phyloP scores from a whole-genome alignment of 371 early-diverging fungal species.

The Mucor circinelloides region DNA sequence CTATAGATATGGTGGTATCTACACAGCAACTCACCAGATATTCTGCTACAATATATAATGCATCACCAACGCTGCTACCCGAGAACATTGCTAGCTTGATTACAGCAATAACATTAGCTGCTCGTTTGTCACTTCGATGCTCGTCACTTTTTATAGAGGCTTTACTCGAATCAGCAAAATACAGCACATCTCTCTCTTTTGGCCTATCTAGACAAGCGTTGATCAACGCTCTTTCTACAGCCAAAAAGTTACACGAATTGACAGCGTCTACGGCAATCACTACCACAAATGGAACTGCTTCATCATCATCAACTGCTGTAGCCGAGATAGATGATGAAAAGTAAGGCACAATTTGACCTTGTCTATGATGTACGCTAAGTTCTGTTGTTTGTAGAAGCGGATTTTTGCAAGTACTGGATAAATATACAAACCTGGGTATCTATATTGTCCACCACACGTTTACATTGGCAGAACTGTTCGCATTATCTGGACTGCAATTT shows the following conservation, averaged over 20 bases:
- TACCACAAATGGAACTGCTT: background rate
- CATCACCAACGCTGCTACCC: conserved; percentile 44
- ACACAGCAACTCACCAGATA: conserved; percentile 19
- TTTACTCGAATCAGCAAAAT: conserved; percentile 63
- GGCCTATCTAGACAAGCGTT: conserved; percentile 60
- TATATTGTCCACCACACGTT: conserved; percentile 73
- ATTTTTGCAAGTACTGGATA: conserved; percentile 65
- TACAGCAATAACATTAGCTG: conserved; percentile 44
- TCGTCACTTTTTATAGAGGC: conserved; percentile 50
- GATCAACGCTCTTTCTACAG: conserved; percentile 59
- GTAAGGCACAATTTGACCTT: conserved; percentile 1
- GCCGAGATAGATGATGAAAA: conserved; percentile 14
- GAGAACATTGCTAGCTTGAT: conserved; percentile 46
- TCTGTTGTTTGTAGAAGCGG: conserved; percentile 37
- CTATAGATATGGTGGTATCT: conserved; percentile 17
- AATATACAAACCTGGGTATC: conserved; percentile 72
- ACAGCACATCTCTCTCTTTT: conserved; percentile 60
- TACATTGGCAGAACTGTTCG: conserved; percentile 79
- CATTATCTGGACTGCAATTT: conserved; percentile 78
- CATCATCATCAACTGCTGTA: background rate
- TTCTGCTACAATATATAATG: conserved; percentile 22
- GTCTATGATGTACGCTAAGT: background rate
- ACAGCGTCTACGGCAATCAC: conserved; percentile 20
- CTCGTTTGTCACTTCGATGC: conserved; percentile 47
- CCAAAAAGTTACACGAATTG: conserved; percentile 54